Base-by-base conservation (phyloP, 2,329 filamentous ascomycete species). In the Aspergillus hiratsukae region DNA sequence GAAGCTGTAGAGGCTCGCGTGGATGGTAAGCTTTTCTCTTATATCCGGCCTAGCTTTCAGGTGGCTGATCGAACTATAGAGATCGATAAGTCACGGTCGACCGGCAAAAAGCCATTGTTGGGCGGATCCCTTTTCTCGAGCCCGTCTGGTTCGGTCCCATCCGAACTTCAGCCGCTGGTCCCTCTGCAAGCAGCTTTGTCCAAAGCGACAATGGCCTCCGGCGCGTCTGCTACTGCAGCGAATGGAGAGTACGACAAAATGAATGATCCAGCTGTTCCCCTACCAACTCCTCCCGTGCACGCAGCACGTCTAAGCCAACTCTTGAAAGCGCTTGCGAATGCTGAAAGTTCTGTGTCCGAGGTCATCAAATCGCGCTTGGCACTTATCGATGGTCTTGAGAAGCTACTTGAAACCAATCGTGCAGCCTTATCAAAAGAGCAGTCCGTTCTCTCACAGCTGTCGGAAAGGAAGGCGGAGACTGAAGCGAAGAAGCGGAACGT, bases 231-330 rank as follows among this genome's bases (percentile, higher is more conserved):
- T 49, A 83, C 84, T 53, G 83, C 84, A 11, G 91, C 93, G 48
- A 88, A 89, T 62, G 80, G 86, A 61, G 93, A 97, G 64, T 97
- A 91, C 68, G 85, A 88, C 51, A 96, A 93, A 72, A 81, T 95
- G 68, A 89, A 87, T 54, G 89, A 91, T 64, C 83, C 91, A 0
- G 79, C 81, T 28, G 83, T 82, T 0, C 79, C 83, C 1, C 78
- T 87, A 1, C 91, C 93, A 0, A 88, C 91, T 0, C 87, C 92
- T 0, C 92, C 94, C 1, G 92, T 99, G 21, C 90, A 96, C 69
- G 94, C 94, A 1, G 93, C 93, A 14, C 88, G 91, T 28, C 83
- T 99, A 8, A 92, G 90, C 62, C 89, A 90, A 2, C 81, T 99
- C n/a, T 82, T 97, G 53, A 97, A 94, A 77, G 89, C 87, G 6